Evolutionary conservation across 257 asterid genomes (phyloP).

Genomic region (Ophiorrhiza pumila): DNA sequence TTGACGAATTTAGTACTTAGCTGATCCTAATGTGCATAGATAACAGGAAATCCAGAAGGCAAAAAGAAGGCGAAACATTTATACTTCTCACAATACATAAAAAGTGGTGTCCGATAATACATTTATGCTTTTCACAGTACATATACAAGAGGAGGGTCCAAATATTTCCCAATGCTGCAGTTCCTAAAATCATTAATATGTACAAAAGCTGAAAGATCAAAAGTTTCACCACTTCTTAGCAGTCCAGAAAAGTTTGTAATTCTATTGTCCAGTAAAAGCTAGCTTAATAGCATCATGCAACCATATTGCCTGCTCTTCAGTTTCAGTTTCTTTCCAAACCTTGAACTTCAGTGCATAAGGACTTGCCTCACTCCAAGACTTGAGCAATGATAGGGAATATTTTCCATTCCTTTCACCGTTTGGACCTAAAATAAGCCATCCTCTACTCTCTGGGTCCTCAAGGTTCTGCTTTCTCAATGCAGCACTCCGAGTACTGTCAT

Average conservation of each 20-base stretch:
- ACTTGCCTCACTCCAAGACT: constrained; percentile 20
- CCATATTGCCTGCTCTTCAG: constrained; percentile 33
- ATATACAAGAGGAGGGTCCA: not conserved
- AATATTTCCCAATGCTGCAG: not conserved
- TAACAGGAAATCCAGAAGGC: too few relatives aligned
- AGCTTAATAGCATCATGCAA: constrained; percentile 30
- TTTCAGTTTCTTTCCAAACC: constrained; percentile 42
- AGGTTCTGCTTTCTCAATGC: not conserved
- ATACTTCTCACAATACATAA: too few relatives aligned
- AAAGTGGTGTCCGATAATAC: too few relatives aligned
- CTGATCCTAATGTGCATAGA: too few relatives aligned
- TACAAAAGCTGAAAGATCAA: not conserved
- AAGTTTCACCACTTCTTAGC: too few relatives aligned
- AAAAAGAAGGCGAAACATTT: too few relatives aligned
- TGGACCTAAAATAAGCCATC: constrained; percentile 32
- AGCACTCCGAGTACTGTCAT: not conserved
- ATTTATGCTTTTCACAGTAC: too few relatives aligned
- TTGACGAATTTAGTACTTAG: too few relatives aligned
- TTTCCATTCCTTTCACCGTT: constrained; percentile 17
- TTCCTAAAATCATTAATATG: not conserved
- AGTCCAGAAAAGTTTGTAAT: not conserved
- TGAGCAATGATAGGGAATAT: constrained; percentile 30
- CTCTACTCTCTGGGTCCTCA: constrained; percentile 19
- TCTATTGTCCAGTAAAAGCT: constrained; percentile 20
- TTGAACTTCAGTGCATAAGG: constrained; percentile 29